phyloP scores from a whole-genome alignment of 2,329 filamentous ascomycete genomes.

The Bipolaris sorokiniana region DNA sequence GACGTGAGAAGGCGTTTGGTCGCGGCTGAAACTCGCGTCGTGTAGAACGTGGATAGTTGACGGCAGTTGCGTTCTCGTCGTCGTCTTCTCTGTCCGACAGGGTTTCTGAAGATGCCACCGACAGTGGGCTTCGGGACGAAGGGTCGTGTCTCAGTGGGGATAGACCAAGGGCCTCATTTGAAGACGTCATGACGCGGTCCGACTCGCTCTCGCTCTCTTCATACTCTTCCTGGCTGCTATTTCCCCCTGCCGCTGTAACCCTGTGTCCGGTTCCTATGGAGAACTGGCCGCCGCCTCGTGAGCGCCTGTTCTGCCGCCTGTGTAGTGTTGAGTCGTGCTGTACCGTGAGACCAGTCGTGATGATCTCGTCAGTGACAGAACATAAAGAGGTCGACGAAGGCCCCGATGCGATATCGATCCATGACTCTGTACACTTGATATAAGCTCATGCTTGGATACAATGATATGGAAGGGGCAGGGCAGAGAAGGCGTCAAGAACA shows the following conservation, averaged over 20 bases:
- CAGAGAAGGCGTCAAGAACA: not conserved
- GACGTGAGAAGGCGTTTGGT: slow-evolving; percentile 90
- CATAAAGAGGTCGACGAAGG: slow-evolving; percentile 93
- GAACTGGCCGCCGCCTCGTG: slow-evolving; percentile 37
- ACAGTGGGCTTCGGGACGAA: slow-evolving; percentile 34
- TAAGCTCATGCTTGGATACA: slow-evolving; percentile 20
- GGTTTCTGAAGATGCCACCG: slow-evolving; percentile 47
- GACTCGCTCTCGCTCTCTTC: slow-evolving; percentile 92
- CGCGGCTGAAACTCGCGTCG: slow-evolving; percentile 76
- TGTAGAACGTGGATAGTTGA: slow-evolving; percentile 66
- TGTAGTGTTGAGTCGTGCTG: slow-evolving; percentile 67
- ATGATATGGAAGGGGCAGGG: not conserved
- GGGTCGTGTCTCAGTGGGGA: slow-evolving; percentile 44
- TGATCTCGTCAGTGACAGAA: slow-evolving; percentile 82
- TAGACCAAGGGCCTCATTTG: slow-evolving; percentile 62
- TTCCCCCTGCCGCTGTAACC: slow-evolving; percentile 58
- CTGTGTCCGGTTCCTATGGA: slow-evolving; percentile 46
- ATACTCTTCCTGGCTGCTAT: slow-evolving; percentile 93
- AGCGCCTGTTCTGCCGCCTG: slow-evolving; percentile 62
- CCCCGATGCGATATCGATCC: slow-evolving; percentile 92
- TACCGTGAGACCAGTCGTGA: slow-evolving; percentile 84
- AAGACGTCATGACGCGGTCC: slow-evolving; percentile 71
- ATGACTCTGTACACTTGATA: slow-evolving; percentile 73
- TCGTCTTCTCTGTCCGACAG: slow-evolving; percentile 46
- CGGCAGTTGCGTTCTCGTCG: slow-evolving; percentile 77